Evolutionary conservation across 2,329 filamentous ascomycete species (phyloP), one percentile per base, ranked within the genome.

Genomic region (Drechslera avenae): DNA sequence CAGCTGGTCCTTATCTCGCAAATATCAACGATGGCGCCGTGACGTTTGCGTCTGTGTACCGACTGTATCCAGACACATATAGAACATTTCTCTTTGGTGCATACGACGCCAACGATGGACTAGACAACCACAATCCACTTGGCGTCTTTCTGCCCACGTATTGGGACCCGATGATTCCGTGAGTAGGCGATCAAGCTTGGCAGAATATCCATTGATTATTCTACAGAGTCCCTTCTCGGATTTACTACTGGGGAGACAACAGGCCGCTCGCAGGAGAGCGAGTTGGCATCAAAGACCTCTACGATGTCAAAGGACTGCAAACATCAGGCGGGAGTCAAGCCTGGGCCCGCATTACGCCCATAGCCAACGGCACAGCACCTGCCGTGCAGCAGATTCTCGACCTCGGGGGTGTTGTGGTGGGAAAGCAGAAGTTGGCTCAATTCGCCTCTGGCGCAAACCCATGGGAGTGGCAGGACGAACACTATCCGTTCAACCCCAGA

Each of bases 341-440:
- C 2, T 68, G 63, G 62, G 52, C 59, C 6, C 39, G 46, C 8
- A 63, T 64, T 19, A 65, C 62, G 4, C 57, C 55, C 2, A 19
- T 39, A 7, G 44, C 62, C 0, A 61, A 63, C 17, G 59, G 44
- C 4, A 64, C 61, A 6, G 63, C 65, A 9, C 54, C 62, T 16
- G 56, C 63, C 2, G 49, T 68, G 9, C 60, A 67, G 41, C 62
- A 54, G n/a, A 62, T 67, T 21, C 31, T 67, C 8, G 54, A 63
- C 18, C 59, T 66, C 6, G 64, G 64, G 12, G 66, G 60, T 36
- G 68, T 83, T 7, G 63, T 83, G 9, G 71, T 84, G 0, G 81
- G 81, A 3, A 83, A 82, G 68, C 80, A 79, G 17, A 82, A 80
- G 56, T 76, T 76, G 2, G 73, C 77, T 1, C 79, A 81, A 54